phyloP scores from a whole-genome alignment of 2,329 filamentous ascomycete species.

The Arthrobotrys pseudoclavata region DNA sequence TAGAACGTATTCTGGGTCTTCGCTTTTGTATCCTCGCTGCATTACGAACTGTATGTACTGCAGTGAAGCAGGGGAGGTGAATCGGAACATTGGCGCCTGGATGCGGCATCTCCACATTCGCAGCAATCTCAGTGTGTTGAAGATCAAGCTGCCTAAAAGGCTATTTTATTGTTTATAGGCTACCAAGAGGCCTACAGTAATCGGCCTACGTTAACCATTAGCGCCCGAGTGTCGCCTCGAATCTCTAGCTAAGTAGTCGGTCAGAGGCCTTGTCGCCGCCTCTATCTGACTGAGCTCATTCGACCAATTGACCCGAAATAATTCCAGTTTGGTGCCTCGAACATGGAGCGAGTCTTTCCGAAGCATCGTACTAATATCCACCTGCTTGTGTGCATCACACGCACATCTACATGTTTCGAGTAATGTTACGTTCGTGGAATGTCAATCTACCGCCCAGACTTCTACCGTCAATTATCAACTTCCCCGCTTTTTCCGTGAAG shows the following conservation, averaged over 20 bases:
- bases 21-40: slow-evolving; percentile 24
- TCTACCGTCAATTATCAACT: slow-evolving; percentile 34
- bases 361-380: slow-evolving; percentile 17
- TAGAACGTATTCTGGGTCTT: slow-evolving; percentile 41
- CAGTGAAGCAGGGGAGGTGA: background rate
- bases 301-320: slow-evolving; percentile 39
- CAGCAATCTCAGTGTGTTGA: background rate
- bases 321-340: slow-evolving; percentile 14
- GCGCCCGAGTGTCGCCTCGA: background rate
- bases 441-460: slow-evolving; percentile 4
- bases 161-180: background rate
- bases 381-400: slow-evolving; percentile 8
- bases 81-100: slow-evolving; percentile 3
- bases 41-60: background rate
- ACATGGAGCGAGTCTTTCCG: slow-evolving; percentile 34
- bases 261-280: slow-evolving; percentile 1
- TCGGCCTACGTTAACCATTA: background rate
- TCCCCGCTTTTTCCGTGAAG: slow-evolving; percentile 48
- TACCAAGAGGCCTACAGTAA: background rate
- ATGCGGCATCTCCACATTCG: slow-evolving; percentile 3
- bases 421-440: slow-evolving; percentile 48
- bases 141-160: slow-evolving; percentile 39
- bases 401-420: slow-evolving; percentile 20
- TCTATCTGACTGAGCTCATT: background rate
- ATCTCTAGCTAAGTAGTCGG: slow-evolving; percentile 30